Conservation (phyloP, 768 basidiomycete genomes). For the Tricholomella constricta region DNA sequence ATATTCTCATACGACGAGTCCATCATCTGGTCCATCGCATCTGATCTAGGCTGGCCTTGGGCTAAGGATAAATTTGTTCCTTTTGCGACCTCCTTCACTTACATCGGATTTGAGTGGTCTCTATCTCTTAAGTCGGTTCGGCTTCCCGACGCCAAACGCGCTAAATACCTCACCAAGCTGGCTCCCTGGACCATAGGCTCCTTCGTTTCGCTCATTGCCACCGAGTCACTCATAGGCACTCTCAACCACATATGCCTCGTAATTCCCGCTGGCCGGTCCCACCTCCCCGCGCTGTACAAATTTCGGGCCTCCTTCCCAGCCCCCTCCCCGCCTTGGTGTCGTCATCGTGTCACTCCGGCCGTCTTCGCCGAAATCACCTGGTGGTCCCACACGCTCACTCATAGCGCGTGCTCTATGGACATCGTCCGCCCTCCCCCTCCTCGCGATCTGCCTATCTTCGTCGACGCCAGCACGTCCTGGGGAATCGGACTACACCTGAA, state of each 20-base stretch:
- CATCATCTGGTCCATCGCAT: not conserved
- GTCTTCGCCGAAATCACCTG: constrained; percentile 26
- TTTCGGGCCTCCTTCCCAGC: constrained; percentile 28
- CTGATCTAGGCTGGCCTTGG: constrained; percentile 2
- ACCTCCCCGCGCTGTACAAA: constrained; percentile 28
- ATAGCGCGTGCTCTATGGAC: constrained; percentile 9
- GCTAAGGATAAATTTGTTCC: not conserved
- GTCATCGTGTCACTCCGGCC: constrained; percentile 11
- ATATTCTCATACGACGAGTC: not conserved
- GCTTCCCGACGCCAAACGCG: not conserved
- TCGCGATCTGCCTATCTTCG: constrained; percentile 20
- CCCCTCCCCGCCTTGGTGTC: constrained; percentile 10
- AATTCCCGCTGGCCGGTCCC: constrained; percentile 28
- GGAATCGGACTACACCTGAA: constrained; percentile 8
- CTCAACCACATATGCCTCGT: constrained; percentile 38
- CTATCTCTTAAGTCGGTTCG: not conserved
- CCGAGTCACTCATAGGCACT: constrained; percentile 32
- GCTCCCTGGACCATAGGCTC: constrained; percentile 12
- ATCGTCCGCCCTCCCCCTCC: not conserved
- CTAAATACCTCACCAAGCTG: constrained; percentile 18
- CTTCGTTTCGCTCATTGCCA: constrained; percentile 18
- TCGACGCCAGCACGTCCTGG: constrained; percentile 30
- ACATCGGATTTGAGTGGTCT: not conserved
- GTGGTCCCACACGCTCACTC: constrained; percentile 21
- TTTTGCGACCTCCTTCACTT: not conserved